Evolutionary conservation across 2,329 filamentous ascomycete genomes (phyloP), one percentile per base, ranked within the genome.

Genomic region (Cercospora sp.): DNA sequence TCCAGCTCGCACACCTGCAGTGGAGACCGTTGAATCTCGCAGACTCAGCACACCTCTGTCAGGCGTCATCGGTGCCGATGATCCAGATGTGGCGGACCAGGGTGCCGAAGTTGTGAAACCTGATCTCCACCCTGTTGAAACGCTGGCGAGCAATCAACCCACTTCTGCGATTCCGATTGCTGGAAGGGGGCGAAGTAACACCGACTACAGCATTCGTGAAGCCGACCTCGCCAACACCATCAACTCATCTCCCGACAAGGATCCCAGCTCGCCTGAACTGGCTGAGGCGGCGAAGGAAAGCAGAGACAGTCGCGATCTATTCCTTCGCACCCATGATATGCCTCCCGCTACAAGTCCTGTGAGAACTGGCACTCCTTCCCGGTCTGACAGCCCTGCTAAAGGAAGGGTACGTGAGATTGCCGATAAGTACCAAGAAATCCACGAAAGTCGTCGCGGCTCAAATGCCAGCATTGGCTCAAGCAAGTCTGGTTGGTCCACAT

Each of bases 1-100:
- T 66, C 87, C 88, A 33, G 87, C 87, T n/a, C 84, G 85, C 59
- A 85, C 83, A 33, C 87, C 87, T 3, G 80, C 82, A 23, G 74
- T 90, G 36, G 83, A 83, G 55, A 79, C 82, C n/a, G 67, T 66
- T 5, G 69, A 69, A n/a, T 63, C 68, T 48, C 68, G 67, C 28
- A 66, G 75, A 26, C 64, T 77, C 28, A 76, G 75, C 57, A 68
- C 67, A 18, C 72, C 75, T 2, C 70, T 76, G 70, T 66, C 72
- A 39, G 75, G 75, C 20, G 72, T 75, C 45, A 64, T 74, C 39
- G 67, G 58, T n/a, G 26, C 69, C 16, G 73, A 74, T 33, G 66
- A 71, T 16, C 71, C 73, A 39, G 71, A 74, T 60, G 70, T 73
- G 1, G 61, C 36, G 4, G 73, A 75, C 53, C 67, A 74, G 58